Conservation (phyloP, 768 basidiomycete genomes). For the Suillus placidus region DNA sequence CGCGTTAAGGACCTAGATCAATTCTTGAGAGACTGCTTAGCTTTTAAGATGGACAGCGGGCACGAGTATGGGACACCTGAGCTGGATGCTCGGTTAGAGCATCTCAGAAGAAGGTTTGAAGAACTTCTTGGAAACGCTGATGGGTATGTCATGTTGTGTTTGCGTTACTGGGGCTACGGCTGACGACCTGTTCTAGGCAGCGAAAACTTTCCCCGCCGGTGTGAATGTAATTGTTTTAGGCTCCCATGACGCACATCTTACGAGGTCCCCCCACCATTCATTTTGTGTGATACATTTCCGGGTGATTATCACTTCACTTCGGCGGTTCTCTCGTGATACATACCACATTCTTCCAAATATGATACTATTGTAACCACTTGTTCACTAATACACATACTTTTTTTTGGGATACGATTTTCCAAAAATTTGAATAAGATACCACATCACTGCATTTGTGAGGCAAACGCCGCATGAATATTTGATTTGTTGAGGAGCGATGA, state of each 20-base stretch:
- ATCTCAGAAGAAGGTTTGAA: slow-evolving; percentile 31
- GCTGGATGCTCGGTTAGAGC: slow-evolving; percentile 12
- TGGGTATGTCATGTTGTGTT: slow-evolving; percentile 20
- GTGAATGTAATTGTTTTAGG: slow-evolving; percentile 12
- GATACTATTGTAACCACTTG: neutral
- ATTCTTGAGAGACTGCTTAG: slow-evolving; percentile 63
- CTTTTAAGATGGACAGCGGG: slow-evolving; percentile 62
- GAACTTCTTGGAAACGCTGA: slow-evolving; percentile 29
- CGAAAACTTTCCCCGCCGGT: slow-evolving; percentile 21
- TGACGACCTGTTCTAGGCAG: slow-evolving; percentile 18
- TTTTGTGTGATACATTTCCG: neutral
- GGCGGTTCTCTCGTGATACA: neutral
- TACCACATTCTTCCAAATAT: neutral
- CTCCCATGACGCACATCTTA: neutral
- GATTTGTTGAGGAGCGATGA: neutral
- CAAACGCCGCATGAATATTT: neutral
- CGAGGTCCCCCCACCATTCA: neutral
- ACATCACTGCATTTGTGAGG: neutral
- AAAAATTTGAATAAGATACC: neutral
- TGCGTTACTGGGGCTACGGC: neutral
- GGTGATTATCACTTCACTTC: neutral
- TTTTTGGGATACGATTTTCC: neutral
- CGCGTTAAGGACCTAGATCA: slow-evolving; percentile 64
- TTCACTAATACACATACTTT: neutral
- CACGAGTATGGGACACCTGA: slow-evolving; percentile 27